Percentiles rank a stretch among this genome's conserved stretches.
Evolutionary conservation across 2,329 filamentous ascomycete species (phyloP).

Genomic region (Fusarium nanum): DNA sequence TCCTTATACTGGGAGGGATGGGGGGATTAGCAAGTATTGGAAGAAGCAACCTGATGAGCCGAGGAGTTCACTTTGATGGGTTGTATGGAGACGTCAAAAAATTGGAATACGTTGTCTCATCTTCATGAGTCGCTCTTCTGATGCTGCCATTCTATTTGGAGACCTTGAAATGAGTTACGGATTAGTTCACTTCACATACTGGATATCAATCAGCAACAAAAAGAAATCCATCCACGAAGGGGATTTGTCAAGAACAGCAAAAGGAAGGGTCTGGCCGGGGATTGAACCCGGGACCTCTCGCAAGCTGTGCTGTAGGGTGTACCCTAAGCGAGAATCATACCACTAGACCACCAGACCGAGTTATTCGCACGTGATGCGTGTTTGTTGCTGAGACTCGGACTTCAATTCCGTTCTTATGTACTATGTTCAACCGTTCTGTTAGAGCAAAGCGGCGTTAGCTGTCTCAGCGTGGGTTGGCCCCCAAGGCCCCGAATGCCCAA

Average conservation of each 20-base stretch:
- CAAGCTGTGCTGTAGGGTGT: slow-evolving; percentile 53
- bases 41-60: background rate
- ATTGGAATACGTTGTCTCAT: too few species aligned
- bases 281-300: slow-evolving; percentile 62
- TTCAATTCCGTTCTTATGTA: background rate
- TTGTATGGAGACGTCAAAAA: background rate
- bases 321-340: slow-evolving; percentile 79
- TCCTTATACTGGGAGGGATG: background rate
- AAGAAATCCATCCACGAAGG: too few species aligned
- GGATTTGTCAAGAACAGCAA: slow-evolving; percentile 52
- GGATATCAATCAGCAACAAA: too few species aligned
- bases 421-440: too few species aligned
- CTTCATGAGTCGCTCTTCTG: too few species aligned
- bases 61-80: accelerated
- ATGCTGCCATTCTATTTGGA: too few species aligned
- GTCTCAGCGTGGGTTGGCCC: too few species aligned
- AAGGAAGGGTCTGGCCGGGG: slow-evolving; percentile 52
- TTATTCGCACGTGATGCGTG: background rate
- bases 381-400: background rate
- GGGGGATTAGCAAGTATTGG: slow-evolving; percentile 6
- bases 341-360: slow-evolving; percentile 68
- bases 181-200: too few species aligned
- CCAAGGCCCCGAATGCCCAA: too few species aligned
- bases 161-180: too few species aligned
- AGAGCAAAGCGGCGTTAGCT: too few species aligned